A percentile compares a stretch with the other conserved stretches of the same genome.
These are phyloP conservation scores for Tillandsia leiboldiana DNA, from an alignment of 176 grass and related monocot genomes.

Conservation along the genomic window DNA sequence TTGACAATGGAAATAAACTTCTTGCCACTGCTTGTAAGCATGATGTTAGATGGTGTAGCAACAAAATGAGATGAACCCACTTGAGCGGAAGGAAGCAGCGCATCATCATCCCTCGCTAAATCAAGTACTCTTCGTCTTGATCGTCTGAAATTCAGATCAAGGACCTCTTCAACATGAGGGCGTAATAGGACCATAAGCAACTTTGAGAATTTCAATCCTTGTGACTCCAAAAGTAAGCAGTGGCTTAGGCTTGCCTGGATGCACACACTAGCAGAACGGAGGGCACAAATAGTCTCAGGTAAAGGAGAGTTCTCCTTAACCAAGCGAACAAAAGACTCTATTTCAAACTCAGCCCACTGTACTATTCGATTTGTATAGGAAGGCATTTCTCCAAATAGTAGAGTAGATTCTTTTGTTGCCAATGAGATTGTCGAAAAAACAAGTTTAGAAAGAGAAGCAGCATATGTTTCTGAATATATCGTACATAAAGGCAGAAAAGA, in stretches of 20 bases:
- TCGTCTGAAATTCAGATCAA: conserved; percentile 92
- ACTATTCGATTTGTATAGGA: conserved; percentile 53
- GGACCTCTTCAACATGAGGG: conserved; percentile 81
- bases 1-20: conserved; percentile 79
- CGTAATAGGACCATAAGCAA: conserved; percentile 69
- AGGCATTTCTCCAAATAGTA: conserved; percentile 57
- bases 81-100: conserved; percentile 34
- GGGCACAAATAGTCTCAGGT: conserved; percentile 59
- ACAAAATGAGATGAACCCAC: conserved; percentile 34
- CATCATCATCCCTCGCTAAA: conserved; percentile 54
- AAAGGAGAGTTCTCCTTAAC: conserved; percentile 89
- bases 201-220: conserved; percentile 83
- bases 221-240: conserved; percentile 57
- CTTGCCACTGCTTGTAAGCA: conserved; percentile 72
- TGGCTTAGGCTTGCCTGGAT: conserved; percentile 74
- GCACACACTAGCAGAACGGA: conserved; percentile 77
- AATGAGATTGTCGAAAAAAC: conserved; percentile 87
- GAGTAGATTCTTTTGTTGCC: conserved; percentile 56
- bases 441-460: conserved; percentile 74
- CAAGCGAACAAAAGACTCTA: conserved; percentile 69
- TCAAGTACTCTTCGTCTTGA: conserved; percentile 61
- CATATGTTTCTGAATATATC: conserved; percentile 68
- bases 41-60: conserved; percentile 39
- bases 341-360: conserved; percentile 82
- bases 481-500: conserved; percentile 78